Evolutionary conservation across 345 rosid genomes (phyloP).

Genomic region (Zanthoxylum bungeanum): DNA sequence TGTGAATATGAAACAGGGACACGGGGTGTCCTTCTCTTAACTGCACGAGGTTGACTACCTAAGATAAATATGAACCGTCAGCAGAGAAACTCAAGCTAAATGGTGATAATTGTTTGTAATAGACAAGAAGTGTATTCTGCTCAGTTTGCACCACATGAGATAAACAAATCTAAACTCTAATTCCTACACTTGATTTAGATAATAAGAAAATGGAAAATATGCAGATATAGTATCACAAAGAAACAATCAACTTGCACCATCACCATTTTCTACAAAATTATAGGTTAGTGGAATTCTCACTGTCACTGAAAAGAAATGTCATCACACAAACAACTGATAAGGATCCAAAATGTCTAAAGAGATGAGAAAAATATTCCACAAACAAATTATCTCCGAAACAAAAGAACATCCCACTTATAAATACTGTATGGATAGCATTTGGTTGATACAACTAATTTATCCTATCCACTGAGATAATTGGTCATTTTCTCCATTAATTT

Average conservation of each 20-base stretch:
- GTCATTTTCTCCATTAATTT: not conserved
- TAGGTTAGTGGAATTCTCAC: not conserved
- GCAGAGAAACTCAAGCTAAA: constrained; percentile 9
- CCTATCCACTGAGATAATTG: not conserved
- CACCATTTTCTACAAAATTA: constrained; percentile 2
- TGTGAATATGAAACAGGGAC: constrained; percentile 59
- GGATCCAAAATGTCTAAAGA: not conserved
- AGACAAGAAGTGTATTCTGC: not conserved
- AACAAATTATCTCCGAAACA: not conserved
- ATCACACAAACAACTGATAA: too few species aligned
- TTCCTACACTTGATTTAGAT: not conserved
- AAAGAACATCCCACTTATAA: not conserved
- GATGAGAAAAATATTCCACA: not conserved
- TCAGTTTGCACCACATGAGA: not conserved
- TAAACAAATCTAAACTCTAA: not conserved
- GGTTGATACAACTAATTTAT: not conserved
- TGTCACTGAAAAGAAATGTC: not conserved
- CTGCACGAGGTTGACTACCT: constrained; percentile 78
- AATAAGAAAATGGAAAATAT: not conserved
- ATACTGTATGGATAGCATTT: not conserved
- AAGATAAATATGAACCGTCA: constrained; percentile 24
- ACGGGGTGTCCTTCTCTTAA: constrained; percentile 96
- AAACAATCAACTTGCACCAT: not conserved
- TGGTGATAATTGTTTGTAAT: not conserved
- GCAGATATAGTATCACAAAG: not conserved